phyloP scores from a whole-genome alignment of 164 flowering plant genomes.

The Buxus sempervirens region DNA sequence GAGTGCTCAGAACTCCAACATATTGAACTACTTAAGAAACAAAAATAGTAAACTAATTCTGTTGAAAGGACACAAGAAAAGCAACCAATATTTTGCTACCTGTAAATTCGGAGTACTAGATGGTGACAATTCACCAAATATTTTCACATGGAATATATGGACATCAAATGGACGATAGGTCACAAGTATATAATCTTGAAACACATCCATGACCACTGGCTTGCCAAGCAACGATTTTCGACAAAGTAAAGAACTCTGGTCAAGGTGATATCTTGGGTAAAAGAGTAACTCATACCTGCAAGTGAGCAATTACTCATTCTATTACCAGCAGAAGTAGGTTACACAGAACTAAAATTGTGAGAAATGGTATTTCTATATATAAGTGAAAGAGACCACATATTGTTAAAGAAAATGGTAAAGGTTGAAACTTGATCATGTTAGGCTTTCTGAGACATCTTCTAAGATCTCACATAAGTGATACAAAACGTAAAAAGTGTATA shows the following conservation, averaged over 20 bases:
- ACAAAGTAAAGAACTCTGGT: conserved; percentile 86
- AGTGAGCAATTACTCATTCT: conserved; percentile 5
- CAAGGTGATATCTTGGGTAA: conserved; percentile 98
- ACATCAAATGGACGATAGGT: conserved; percentile 95
- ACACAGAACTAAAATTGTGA: neutral
- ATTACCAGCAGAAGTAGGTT: neutral
- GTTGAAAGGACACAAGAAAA: conserved; percentile 3
- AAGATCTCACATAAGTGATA: neutral
- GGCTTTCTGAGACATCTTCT: neutral
- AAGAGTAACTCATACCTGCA: conserved; percentile 95
- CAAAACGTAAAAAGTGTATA: neutral
- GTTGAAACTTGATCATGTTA: neutral
- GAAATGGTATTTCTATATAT: neutral
- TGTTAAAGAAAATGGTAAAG: too few species aligned
- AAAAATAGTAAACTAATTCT: neutral
- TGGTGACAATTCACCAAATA: conserved; percentile 77
- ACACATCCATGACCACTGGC: conserved; percentile 97
- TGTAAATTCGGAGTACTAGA: conserved; percentile 69
- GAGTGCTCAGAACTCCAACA: conserved; percentile 8
- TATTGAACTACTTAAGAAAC: conserved; percentile 6
- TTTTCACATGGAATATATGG: conserved; percentile 75
- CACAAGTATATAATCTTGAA: conserved; percentile 83
- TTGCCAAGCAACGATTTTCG: conserved; percentile 77
- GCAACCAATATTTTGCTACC: conserved; percentile 42
- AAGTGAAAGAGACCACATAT: neutral